Base-by-base conservation (phyloP, 805 yeast genomes). In the Ogataea methanolica region DNA sequence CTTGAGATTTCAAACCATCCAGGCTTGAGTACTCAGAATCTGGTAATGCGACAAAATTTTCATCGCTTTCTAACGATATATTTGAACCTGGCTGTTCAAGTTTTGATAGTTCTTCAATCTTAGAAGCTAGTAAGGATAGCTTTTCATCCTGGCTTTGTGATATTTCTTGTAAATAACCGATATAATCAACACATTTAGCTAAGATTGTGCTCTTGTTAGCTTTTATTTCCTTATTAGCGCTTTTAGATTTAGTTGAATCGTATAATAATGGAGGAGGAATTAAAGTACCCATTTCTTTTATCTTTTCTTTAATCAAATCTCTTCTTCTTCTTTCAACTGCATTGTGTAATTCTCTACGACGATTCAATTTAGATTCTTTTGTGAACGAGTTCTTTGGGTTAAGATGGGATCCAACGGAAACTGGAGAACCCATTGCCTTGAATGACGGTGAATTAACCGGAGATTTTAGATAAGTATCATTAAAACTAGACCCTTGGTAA, bases 311-410 rank as follows among this genome's bases (percentile, higher is more conserved):
- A 60, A 91, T 91, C 56, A 88, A 73, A 64, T 92, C 98, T 52
- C 98, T 75, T 61, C 98, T 77, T 56, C 96, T 75, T 58, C 97
- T 76, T 66, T 91, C 98, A 5, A 91, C 97, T 1, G 96, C 96
- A 62, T 91, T 91, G 65, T 91, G 98, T 52, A 89, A 83, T 61
- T 90, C 96, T 50, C 96, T 71, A 52, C 96, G 76, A 52, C 96
- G 75, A 51, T 81, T 78, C 45, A 86, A 64, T 60, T 85, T 86
- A 49, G 85, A 89, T 45, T 85, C 95, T 58, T 80, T 81, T 4
- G 77, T 65, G 36, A 76, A 47, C 44, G 63, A 59, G 43, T 54
- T 65, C 45, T 66, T 67, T 4, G 68, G 67, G 40, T 66, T 66
- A 54, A 66, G 47, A 45, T 66, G 68, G 2, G 67, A 53, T 5